phyloP scores from a whole-genome alignment of 2,329 filamentous ascomycete genomes.

The Xylariaceae sp. region DNA sequence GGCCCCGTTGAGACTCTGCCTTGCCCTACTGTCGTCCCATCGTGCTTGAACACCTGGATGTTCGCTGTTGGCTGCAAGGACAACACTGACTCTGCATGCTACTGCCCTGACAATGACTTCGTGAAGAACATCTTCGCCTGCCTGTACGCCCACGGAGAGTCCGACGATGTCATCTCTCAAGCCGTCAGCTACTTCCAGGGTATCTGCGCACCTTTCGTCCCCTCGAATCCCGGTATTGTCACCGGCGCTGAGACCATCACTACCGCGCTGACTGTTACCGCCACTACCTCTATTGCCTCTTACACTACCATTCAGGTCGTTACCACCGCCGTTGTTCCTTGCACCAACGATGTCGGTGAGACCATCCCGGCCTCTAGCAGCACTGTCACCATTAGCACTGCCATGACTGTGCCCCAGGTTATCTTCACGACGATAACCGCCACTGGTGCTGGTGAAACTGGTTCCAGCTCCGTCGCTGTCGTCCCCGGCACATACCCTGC shows the following conservation, averaged over 20 bases:
- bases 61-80: conserved; percentile 75
- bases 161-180: conserved; percentile 68
- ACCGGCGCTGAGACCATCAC: conserved; percentile 73
- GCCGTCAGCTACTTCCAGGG: conserved; percentile 88
- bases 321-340: conserved; percentile 60
- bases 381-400: conserved; percentile 54
- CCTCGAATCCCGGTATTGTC: conserved; percentile 82
- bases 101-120: conserved; percentile 81
- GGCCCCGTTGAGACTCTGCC: conserved; percentile 54
- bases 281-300: conserved; percentile 49
- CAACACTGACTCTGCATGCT: conserved; percentile 85
- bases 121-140: conserved; percentile 82
- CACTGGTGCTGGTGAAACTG: conserved; percentile 44
- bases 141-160: conserved; percentile 76
- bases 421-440: conserved; percentile 44
- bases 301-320: conserved; percentile 56
- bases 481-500: conserved; percentile 49
- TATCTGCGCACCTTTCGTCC: conserved; percentile 80
- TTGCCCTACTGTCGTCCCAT: conserved; percentile 77
- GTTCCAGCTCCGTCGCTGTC: conserved; percentile 50
- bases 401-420: conserved; percentile 53
- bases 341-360: conserved; percentile 53
- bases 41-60: conserved; percentile 92
- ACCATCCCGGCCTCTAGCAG: conserved; percentile 59
- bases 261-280: conserved; percentile 63